Evolutionary conservation across 177 flowering plant species (phyloP).

Genomic region (Vitis hybrid): DNA sequence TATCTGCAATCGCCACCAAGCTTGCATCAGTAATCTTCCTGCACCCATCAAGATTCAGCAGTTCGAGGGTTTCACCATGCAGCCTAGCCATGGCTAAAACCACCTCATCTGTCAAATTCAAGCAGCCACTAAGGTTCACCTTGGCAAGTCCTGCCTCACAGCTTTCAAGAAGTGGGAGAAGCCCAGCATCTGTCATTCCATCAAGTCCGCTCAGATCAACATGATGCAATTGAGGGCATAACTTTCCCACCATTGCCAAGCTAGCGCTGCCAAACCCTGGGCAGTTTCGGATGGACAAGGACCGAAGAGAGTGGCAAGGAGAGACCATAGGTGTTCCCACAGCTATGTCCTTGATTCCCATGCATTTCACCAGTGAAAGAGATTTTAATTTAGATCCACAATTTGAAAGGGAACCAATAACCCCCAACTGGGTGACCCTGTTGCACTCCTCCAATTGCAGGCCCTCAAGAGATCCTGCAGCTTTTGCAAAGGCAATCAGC

Average conservation of each 20-base stretch:
- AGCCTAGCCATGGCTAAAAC: slow-evolving; percentile 37
- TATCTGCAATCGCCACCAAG: slow-evolving; percentile 46
- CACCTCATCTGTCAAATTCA: slow-evolving; percentile 48
- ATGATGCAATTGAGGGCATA: slow-evolving; percentile 55
- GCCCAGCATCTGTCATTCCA: slow-evolving; percentile 57
- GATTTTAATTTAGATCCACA: slow-evolving; percentile 47
- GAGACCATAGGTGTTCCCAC: slow-evolving; percentile 16
- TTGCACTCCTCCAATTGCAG: slow-evolving; percentile 61
- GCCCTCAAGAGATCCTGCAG: slow-evolving; percentile 48
- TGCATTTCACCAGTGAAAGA: slow-evolving; percentile 53
- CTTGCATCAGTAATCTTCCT: slow-evolving; percentile 52
- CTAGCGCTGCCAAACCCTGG: slow-evolving; percentile 48
- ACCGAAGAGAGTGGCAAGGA: slow-evolving; percentile 38
- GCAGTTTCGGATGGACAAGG: slow-evolving; percentile 51
- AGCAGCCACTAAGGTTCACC: slow-evolving; percentile 57
- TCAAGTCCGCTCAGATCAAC: slow-evolving; percentile 48
- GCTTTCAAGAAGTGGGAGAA: slow-evolving; percentile 42
- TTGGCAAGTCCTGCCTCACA: slow-evolving; percentile 37
- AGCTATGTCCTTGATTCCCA: slow-evolving; percentile 41
- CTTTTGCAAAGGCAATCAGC: slow-evolving; percentile 42
- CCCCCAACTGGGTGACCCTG: slow-evolving; percentile 48
- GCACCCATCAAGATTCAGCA: slow-evolving; percentile 60
- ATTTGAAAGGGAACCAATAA: slow-evolving; percentile 43
- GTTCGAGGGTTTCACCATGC: slow-evolving; percentile 53
- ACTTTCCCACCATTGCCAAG: slow-evolving; percentile 49